Conservation (phyloP, 805 yeast genomes). For the Martiniozyma abietophila region DNA sequence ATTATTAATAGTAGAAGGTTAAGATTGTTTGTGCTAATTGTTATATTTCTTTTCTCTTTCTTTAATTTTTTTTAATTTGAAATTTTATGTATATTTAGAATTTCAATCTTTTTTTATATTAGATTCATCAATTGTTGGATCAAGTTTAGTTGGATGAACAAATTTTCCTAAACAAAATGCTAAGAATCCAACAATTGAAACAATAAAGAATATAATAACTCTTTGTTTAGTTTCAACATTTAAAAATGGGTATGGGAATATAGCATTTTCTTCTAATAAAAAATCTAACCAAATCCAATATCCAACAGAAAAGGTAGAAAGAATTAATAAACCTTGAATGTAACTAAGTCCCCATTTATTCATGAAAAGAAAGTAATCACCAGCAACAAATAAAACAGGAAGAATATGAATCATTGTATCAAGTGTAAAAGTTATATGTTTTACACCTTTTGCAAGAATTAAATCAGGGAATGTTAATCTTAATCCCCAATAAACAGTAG, state of each 20-base stretch:
- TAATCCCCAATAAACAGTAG: constrained; percentile 62
- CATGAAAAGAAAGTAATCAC: constrained; percentile 49
- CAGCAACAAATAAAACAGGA: constrained; percentile 43
- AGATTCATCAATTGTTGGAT: no score
- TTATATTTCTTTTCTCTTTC: constrained; percentile 7
- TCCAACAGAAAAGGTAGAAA: constrained; percentile 31
- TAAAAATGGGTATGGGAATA: constrained; percentile 61
- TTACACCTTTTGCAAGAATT: constrained; percentile 31
- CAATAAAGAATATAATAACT: constrained; percentile 37
- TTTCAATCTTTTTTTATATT: no score
- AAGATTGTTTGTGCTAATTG: background rate
- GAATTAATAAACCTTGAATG: constrained; percentile 30
- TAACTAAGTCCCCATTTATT: constrained; percentile 31
- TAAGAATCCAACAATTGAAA: constrained; percentile 31
- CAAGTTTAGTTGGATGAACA: constrained; percentile 16
- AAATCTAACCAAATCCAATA: constrained; percentile 47
- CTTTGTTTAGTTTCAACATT: constrained; percentile 40
- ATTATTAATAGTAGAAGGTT: no score
- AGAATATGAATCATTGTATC: constrained; percentile 54
- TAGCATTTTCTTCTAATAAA: constrained; percentile 36
- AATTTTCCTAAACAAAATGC: constrained; percentile 19
- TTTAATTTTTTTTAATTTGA: no score
- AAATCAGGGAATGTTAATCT: constrained; percentile 40
- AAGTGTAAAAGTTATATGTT: constrained; percentile 35
- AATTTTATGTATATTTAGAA: no score